Percentiles rank a stretch among this genome's conserved stretches.
Conservation (phyloP, 148 eudicot genomes). For the Gaultheria prostrata region DNA sequence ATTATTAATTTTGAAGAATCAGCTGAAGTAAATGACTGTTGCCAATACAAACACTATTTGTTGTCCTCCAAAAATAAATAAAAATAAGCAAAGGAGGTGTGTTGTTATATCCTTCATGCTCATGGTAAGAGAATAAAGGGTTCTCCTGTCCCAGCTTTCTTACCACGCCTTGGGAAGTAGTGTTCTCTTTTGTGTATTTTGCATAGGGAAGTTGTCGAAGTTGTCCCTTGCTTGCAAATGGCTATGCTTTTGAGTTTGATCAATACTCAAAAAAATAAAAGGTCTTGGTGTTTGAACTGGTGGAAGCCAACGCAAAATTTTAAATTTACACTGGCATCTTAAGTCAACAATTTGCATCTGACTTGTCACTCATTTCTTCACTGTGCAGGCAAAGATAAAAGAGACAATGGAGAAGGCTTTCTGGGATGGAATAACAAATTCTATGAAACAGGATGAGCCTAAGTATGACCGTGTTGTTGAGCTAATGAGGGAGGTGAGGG, state of each 20-base stretch:
- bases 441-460: conserved; percentile 67
- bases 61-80: neutral
- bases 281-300: neutral
- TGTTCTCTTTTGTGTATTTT: neutral
- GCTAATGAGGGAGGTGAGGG: conserved; percentile 84
- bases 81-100: neutral
- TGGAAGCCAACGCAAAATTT: neutral
- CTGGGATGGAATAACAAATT: conserved; percentile 82
- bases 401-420: conserved; percentile 88
- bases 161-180: neutral
- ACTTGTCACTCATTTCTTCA: conserved; percentile 10
- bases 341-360: neutral
- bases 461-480: conserved; percentile 72
- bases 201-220: conserved; percentile 2
- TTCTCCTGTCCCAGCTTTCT: neutral
- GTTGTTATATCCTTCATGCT: neutral
- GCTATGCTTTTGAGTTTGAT: neutral
- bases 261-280: no score
- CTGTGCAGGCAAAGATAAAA: conserved; percentile 52
- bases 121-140: neutral
- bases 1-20: neutral
- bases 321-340: neutral
- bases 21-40: neutral
- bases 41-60: neutral
- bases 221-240: neutral